Evolutionary conservation across 371 early-diverging fungal genomes (phyloP).

Genomic region (Rhizopus arrhizus): DNA sequence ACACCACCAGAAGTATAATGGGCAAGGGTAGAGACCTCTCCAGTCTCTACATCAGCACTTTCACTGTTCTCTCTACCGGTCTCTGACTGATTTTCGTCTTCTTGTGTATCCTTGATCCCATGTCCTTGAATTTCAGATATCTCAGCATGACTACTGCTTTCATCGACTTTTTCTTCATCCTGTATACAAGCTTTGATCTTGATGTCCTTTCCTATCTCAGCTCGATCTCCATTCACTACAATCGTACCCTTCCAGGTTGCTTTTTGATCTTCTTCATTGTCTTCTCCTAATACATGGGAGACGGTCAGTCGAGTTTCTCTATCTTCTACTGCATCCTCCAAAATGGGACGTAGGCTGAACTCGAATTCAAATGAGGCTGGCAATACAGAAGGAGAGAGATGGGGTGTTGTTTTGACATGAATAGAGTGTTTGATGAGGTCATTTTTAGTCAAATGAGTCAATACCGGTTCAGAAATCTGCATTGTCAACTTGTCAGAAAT

Average conservation of each 20-base stretch:
- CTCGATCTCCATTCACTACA: slow-evolving; percentile 19
- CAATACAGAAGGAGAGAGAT: background rate
- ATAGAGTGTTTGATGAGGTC: slow-evolving; percentile 16
- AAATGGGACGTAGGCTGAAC: slow-evolving; percentile 29
- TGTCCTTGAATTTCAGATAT: background rate
- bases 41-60: too few species aligned
- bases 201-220: slow-evolving; percentile 5
- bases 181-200: slow-evolving; percentile 6
- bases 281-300: slow-evolving; percentile 38
- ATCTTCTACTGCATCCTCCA: slow-evolving; percentile 17
- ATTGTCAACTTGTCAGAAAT: slow-evolving; percentile 16
- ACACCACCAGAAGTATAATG: slow-evolving; percentile 28
- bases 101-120: background rate
- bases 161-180: slow-evolving; percentile 5
- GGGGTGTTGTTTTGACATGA: background rate
- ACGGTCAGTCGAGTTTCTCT: slow-evolving; percentile 30
- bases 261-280: slow-evolving; percentile 12
- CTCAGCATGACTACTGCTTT: background rate
- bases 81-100: background rate
- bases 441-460: slow-evolving; percentile 19
- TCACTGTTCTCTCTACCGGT: too few species aligned
- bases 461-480: slow-evolving; percentile 19
- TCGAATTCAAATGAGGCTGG: slow-evolving; percentile 12
- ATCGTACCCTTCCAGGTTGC: slow-evolving; percentile 29
- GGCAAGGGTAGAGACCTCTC: background rate